These are phyloP conservation scores for Dictyophora rubrovolvata DNA, from an alignment of 768 basidiomycete genomes.

Conservation along the genomic window DNA sequence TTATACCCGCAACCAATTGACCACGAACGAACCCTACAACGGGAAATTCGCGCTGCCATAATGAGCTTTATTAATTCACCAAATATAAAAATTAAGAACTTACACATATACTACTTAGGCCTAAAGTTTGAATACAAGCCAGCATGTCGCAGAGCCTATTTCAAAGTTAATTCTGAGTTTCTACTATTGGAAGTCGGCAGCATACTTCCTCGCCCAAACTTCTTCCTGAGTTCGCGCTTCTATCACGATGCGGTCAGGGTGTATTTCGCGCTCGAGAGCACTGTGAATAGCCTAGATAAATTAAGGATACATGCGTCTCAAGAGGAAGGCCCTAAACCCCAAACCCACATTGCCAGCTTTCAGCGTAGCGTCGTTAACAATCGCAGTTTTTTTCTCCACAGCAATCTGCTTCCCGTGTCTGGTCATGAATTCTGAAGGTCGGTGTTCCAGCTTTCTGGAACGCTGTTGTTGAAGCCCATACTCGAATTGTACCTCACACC, in stretches of 20 bases:
- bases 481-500: slow-evolving; percentile 77
- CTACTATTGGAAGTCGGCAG: background rate
- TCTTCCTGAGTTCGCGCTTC: slow-evolving; percentile 50
- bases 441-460: slow-evolving; percentile 33
- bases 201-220: slow-evolving; percentile 64
- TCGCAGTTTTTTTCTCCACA: slow-evolving; percentile 39
- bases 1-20: slow-evolving; percentile 60
- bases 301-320: background rate
- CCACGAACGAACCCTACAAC: slow-evolving; percentile 67
- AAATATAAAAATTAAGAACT: slow-evolving; percentile 8
- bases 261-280: slow-evolving; percentile 63
- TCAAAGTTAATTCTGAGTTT: background rate
- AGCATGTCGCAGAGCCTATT: slow-evolving; percentile 72
- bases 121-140: slow-evolving; percentile 46
- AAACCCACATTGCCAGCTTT: slow-evolving; percentile 44
- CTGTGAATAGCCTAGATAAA: slow-evolving; percentile 57
- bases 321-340: background rate
- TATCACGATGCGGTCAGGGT: slow-evolving; percentile 46
- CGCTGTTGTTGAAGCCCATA: slow-evolving; percentile 59
- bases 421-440: slow-evolving; percentile 49
- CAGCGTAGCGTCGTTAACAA: slow-evolving; percentile 42
- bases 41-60: slow-evolving; percentile 65
- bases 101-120: slow-evolving; percentile 41
- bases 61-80: background rate
- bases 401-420: slow-evolving; percentile 49